These are phyloP conservation scores for Yamadazyma dushanensis DNA, from an alignment of 1,139 yeast species.

Conservation along the genomic window DNA sequence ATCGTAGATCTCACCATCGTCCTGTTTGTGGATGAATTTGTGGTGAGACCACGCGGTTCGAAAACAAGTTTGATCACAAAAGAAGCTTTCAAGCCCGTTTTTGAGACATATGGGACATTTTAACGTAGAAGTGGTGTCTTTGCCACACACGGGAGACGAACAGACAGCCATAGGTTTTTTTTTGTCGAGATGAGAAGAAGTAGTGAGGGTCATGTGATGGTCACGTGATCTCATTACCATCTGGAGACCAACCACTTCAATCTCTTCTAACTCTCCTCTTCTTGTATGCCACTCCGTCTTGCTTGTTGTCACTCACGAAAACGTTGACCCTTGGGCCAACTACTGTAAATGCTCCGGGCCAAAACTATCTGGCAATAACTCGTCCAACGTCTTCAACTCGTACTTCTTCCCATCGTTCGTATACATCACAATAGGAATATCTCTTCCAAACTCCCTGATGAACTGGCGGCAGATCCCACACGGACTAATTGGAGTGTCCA, in stretches of 20 bases:
- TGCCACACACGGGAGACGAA: constrained; percentile 81
- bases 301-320: neutral
- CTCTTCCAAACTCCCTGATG: constrained; percentile 67
- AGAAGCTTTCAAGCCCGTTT: constrained; percentile 57
- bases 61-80: constrained; percentile 87
- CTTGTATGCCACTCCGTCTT: no score
- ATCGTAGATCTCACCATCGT: constrained; percentile 57
- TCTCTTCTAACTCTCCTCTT: no score
- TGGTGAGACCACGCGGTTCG: constrained; percentile 69
- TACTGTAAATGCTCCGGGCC: constrained; percentile 59
- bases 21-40: constrained; percentile 50
- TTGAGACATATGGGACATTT: constrained; percentile 94
- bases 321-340: neutral
- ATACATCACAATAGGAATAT: constrained; percentile 63
- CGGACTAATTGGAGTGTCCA: constrained; percentile 66
- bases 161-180: constrained; percentile 37
- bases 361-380: constrained; percentile 77
- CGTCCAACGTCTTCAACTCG: constrained; percentile 42
- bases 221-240: no score
- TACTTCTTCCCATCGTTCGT: constrained; percentile 48
- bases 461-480: constrained; percentile 95
- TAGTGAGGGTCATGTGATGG: no score
- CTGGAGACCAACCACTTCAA: no score
- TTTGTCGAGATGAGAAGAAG: neutral
- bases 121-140: constrained; percentile 67